These are phyloP conservation scores for Tuber aestivum DNA, from an alignment of 495 filamentous ascomycete species.

Conservation along the genomic window DNA sequence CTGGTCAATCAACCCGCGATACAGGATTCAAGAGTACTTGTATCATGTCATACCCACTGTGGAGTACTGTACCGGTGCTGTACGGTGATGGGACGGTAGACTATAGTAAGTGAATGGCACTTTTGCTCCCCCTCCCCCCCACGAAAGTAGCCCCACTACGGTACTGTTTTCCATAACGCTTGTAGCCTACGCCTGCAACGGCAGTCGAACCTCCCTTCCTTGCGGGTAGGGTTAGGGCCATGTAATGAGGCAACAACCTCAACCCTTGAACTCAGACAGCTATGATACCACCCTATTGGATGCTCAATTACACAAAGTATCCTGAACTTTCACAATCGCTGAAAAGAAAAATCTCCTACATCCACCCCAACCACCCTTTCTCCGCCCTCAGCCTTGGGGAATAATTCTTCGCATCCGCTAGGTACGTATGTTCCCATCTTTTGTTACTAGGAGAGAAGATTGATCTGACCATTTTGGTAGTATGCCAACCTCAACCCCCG, in stretches of 20 bases:
- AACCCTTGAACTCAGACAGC: background rate
- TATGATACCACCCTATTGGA: background rate
- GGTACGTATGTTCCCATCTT: constrained; percentile 10
- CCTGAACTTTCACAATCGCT: background rate
- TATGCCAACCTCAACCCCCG: constrained; percentile 20
- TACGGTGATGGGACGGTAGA: too few species aligned
- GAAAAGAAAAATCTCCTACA: background rate
- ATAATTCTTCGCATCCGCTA: background rate
- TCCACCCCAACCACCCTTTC: background rate
- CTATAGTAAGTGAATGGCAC: too few species aligned
- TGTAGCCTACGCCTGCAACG: background rate
- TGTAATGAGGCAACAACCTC: background rate
- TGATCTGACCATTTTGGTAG: constrained; percentile 6
- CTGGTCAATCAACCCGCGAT: background rate
- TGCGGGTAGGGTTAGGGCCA: background rate
- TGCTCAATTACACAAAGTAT: background rate
- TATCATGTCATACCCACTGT: too few species aligned
- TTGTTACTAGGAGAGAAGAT: constrained; percentile 3
- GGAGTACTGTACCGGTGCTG: too few species aligned
- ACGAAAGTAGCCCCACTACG: too few species aligned
- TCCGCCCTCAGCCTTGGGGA: background rate
- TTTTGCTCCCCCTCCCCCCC: too few species aligned
- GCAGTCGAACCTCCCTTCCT: background rate
- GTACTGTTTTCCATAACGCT: background rate
- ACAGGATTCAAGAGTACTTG: background rate